Evolutionary conservation across 768 basidiomycete genomes (phyloP).

Genomic region (Goffeauzyma gilvescens): DNA sequence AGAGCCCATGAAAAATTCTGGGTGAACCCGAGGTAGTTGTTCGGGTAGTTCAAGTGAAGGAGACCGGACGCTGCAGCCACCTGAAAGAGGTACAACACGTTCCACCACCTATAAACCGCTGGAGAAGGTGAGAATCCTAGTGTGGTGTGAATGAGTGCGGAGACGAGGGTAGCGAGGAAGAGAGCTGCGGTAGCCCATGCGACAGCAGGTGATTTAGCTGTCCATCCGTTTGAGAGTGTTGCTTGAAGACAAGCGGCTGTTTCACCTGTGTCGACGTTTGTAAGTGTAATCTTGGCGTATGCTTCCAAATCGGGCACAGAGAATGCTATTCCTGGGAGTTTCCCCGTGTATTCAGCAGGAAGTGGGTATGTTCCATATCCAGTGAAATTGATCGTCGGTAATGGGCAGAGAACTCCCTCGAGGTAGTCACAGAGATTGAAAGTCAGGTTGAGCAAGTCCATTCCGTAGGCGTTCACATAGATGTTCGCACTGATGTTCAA

Average conservation of each 20-base stretch:
- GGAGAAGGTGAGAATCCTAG: constrained; percentile 35
- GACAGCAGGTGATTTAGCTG: constrained; percentile 53
- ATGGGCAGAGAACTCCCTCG: constrained; percentile 58
- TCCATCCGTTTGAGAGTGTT: constrained; percentile 79
- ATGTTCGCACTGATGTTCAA: constrained; percentile 67
- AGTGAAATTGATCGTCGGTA: constrained; percentile 69
- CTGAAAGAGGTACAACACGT: constrained; percentile 67
- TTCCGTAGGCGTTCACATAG: constrained; percentile 71
- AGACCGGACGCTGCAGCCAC: constrained; percentile 57
- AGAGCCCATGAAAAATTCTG: constrained; percentile 80
- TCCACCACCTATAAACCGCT: constrained; percentile 57
- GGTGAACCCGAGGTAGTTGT: constrained; percentile 58
- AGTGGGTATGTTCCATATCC: constrained; percentile 34
- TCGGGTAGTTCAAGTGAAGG: constrained; percentile 70
- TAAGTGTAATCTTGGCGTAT: constrained; percentile 59
- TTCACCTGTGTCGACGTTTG: constrained; percentile 47
- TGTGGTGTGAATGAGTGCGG: constrained; percentile 40
- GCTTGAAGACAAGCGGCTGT: constrained; percentile 79
- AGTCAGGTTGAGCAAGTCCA: constrained; percentile 62
- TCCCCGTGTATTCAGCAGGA: constrained; percentile 35
- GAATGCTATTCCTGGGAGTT: constrained; percentile 64
- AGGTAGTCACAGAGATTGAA: constrained; percentile 66
- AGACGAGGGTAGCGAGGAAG: constrained; percentile 35
- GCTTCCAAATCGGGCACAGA: constrained; percentile 80
- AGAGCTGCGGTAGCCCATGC: constrained; percentile 58